These are phyloP conservation scores for Xylariaceae sp. DNA, from an alignment of 2,329 filamentous ascomycete species.

Conservation along the genomic window DNA sequence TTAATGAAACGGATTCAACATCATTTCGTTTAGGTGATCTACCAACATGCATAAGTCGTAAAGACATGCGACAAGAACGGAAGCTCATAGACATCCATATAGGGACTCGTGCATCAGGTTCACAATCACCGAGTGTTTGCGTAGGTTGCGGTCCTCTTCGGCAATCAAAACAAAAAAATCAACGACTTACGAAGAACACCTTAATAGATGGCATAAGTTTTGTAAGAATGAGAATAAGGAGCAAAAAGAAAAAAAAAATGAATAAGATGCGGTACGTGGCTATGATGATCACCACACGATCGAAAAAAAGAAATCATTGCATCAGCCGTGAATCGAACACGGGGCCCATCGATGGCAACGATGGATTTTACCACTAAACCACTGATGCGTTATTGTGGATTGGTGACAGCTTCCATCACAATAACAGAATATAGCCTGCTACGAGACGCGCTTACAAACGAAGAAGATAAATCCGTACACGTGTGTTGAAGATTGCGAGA, in stretches of 20 bases:
- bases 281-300: background rate
- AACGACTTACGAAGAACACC: no score
- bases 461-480: no score
- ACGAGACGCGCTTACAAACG: no score
- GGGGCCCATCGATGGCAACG: conserved; percentile 50
- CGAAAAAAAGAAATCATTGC: conserved; percentile 21
- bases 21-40: background rate
- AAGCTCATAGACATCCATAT: background rate
- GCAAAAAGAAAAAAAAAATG: background rate
- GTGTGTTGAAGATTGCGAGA: no score
- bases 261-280: background rate
- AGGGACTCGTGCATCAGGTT: no score
- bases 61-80: background rate
- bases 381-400: conserved; percentile 28
- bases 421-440: background rate
- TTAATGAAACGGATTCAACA: background rate
- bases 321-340: conserved; percentile 42
- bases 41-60: background rate
- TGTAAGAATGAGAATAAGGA: no score
- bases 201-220: no score
- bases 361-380: conserved; percentile 52
- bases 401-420: background rate
- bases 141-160: no score
- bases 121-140: no score
- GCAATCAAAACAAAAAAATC: no score